Evolutionary conservation across 371 early-diverging fungal genomes (phyloP), one percentile per base, ranked within the genome.

Genomic region (Mortierella sp.): DNA sequence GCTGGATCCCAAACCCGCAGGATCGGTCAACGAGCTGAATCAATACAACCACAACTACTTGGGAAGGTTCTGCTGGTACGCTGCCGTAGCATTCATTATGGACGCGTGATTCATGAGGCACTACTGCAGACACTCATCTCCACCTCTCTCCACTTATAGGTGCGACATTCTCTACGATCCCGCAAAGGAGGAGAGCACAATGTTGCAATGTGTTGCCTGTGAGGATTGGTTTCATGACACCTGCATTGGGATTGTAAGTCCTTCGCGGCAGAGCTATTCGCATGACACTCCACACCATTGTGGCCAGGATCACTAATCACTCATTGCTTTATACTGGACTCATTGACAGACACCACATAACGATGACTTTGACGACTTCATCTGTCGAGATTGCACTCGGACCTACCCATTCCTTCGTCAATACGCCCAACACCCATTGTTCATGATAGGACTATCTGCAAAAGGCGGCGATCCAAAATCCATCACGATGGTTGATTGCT

Each of bases 141-240:
- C 34, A 34, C 34, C 10, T 10, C 10, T 34, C 34, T 34, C 4
- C 10, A 10, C 10, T 34, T 34, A 34, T 63, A 87, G 89, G 83
- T 96, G 95, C 74, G 82, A 92, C 60, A 60, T 78, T 40, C 62
- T 66, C 9, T 96, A 95, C 70, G 88, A 94, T 54, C 91, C 92
- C 5, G 84, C 84, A 28, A 83, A 68, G 54, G 95, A 94, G 64
- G 85, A 87, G 22, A 86, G 80, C 17, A 81, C 82, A 52, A 95
- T 96, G 97, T 80, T 89, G 31, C 93, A 95, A 83, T 96, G 97
- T 63, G 73, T 88, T 37, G 59, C 88, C 0, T 96, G 97, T 74
- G 90, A 93, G 67, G 95, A 93, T 69, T 93, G 92, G 95, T 92
- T 89, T 72, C 95, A 95, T 80, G 90, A 92, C 29, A 68, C 79